Percentiles rank a stretch among this genome's conserved stretches.
Conservation (phyloP, 2,329 filamentous ascomycete genomes). For the Alternaria hordeiaustralica region DNA sequence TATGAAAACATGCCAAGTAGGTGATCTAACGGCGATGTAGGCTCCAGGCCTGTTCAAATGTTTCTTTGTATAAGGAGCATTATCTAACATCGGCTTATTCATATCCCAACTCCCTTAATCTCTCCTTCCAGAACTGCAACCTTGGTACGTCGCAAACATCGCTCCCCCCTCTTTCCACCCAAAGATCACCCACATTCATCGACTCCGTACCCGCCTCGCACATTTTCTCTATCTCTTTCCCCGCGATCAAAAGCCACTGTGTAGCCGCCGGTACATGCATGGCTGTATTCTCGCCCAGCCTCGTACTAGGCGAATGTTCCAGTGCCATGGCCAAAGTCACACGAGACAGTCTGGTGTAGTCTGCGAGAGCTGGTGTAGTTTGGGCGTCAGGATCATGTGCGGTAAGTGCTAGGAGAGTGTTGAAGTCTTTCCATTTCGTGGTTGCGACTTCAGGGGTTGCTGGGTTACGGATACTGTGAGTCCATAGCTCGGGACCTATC, state of each 20-base stretch:
- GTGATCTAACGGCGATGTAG: not conserved
- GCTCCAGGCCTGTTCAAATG: not conserved
- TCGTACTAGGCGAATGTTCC: not conserved
- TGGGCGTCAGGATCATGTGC: not conserved
- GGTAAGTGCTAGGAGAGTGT: not conserved
- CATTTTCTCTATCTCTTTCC: not conserved
- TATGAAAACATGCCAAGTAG: not conserved
- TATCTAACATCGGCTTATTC: not conserved
- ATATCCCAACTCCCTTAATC: not conserved
- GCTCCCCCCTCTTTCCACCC: not conserved
- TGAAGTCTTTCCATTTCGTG: not conserved
- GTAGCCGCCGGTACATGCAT: not conserved
- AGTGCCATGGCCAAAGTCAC: not conserved
- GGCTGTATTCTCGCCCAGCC: not conserved
- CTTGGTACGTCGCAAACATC: not conserved
- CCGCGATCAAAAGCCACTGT: not conserved
- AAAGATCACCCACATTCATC: not conserved
- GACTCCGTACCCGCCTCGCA: not conserved
- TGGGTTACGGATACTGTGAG: not conserved
- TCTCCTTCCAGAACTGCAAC: not conserved
- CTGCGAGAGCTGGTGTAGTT: not conserved
- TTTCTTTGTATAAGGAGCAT: not conserved
- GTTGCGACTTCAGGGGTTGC: not conserved
- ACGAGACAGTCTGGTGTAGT: not conserved
- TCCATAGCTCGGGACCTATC: not conserved